phyloP scores from a whole-genome alignment of 257 asterid species.

The Datura wrightii region DNA sequence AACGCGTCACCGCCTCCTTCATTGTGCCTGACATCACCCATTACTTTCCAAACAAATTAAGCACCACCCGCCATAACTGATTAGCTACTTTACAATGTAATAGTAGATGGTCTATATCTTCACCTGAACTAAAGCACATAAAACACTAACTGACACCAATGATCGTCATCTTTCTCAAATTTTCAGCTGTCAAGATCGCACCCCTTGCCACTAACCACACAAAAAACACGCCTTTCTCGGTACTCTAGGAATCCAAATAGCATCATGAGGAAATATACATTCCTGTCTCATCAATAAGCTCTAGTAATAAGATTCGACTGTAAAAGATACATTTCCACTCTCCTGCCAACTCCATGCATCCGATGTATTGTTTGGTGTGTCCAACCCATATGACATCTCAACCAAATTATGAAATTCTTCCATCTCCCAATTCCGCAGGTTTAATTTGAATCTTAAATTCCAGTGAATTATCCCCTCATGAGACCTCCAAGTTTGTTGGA shows the following conservation, averaged over 20 bases:
- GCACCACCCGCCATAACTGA: not conserved
- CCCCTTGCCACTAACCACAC: not conserved
- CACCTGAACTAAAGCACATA: not conserved
- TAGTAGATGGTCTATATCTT: not conserved
- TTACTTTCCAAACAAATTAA: not conserved
- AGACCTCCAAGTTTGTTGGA: not conserved
- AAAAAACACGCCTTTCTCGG: not conserved
- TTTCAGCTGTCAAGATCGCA: not conserved
- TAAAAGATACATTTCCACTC: not conserved
- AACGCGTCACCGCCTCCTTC: not conserved
- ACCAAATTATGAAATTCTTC: not conserved
- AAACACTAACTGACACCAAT: not conserved
- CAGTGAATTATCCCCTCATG: not conserved
- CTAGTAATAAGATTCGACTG: not conserved
- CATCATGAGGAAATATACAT: not conserved
- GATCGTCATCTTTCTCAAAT: not conserved
- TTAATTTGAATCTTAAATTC: constrained; percentile 1
- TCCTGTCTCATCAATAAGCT: not conserved
- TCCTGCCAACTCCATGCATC: not conserved
- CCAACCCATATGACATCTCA: not conserved
- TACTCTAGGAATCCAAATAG: constrained; percentile 7
- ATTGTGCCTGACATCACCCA: not conserved
- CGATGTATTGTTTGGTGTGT: not conserved
- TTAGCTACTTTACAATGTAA: not conserved
- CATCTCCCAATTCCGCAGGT: not conserved